Evolutionary conservation across 2,329 filamentous ascomycete genomes (phyloP).

Genomic region (Coniochaeta ligniaria): DNA sequence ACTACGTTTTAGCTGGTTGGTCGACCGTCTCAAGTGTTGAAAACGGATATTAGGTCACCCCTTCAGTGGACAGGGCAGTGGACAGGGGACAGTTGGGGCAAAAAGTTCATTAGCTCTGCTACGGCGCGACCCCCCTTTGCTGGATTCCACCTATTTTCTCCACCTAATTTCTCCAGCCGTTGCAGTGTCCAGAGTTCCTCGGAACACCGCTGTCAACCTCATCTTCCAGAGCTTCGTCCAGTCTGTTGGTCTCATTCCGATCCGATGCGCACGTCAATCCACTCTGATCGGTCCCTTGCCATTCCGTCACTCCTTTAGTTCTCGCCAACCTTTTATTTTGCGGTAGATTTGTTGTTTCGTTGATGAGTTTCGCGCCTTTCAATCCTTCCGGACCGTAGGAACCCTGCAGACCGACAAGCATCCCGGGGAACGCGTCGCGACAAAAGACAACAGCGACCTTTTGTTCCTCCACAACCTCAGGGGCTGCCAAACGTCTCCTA

Average conservation of each 20-base stretch:
- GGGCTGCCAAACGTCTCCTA: neutral
- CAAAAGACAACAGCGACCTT: neutral
- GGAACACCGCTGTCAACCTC: neutral
- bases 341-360: neutral
- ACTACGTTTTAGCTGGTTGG: no score
- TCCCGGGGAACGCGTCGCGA: constrained; percentile 4
- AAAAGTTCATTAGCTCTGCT: no score
- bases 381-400: neutral
- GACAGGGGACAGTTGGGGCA: neutral
- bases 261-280: constrained; percentile 3
- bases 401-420: constrained; percentile 1
- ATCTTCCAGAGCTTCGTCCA: neutral
- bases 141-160: no score
- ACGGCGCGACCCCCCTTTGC: no score
- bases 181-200: no score
- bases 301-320: constrained; percentile 9
- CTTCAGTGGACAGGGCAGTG: no score
- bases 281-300: neutral
- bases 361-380: constrained; percentile 1
- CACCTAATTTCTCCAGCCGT: no score
- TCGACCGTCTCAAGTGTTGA: no score
- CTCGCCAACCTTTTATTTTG: neutral
- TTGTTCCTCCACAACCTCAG: neutral
- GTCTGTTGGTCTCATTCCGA: neutral
- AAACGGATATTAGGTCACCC: no score